phyloP scores from a whole-genome alignment of 495 filamentous ascomycete species.

The Penicillium subrubescens region DNA sequence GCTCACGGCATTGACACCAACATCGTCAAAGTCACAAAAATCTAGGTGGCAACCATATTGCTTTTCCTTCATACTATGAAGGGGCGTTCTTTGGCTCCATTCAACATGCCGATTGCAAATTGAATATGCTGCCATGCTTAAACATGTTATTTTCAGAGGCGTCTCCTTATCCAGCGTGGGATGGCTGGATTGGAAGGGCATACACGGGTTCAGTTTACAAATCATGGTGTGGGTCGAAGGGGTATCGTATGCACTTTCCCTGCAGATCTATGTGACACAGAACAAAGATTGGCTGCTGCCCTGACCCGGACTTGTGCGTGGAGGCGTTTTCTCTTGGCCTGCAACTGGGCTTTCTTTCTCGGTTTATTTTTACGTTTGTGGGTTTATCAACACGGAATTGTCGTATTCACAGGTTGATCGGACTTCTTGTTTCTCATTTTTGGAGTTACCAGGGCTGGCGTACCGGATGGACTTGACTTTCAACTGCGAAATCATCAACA shows the following conservation, averaged over 20 bases:
- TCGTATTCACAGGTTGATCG: background rate
- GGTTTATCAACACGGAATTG: background rate
- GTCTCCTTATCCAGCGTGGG: background rate
- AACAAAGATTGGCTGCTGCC: background rate
- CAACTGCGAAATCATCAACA: conserved; percentile 2
- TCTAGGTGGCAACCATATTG: conserved; percentile 29
- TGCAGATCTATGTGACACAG: background rate
- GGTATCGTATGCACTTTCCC: conserved; percentile 1
- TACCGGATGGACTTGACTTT: conserved; percentile 11
- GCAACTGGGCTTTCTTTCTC: background rate
- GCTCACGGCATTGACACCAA: conserved; percentile 55
- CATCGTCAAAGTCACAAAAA: conserved; percentile 55
- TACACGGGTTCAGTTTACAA: background rate
- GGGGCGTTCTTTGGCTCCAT: background rate
- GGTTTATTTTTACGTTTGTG: background rate
- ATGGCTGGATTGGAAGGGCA: background rate
- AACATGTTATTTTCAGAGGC: background rate
- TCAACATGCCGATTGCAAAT: background rate
- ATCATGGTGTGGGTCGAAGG: conserved; percentile 4
- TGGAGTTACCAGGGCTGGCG: conserved; percentile 12
- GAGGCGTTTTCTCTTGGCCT: background rate
- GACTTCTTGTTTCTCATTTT: background rate
- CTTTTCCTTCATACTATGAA: background rate
- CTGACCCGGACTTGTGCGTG: background rate
- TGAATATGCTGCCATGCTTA: background rate